phyloP scores from a whole-genome alignment of 2,329 filamentous ascomycete species.

The Talaromyces sp. region DNA sequence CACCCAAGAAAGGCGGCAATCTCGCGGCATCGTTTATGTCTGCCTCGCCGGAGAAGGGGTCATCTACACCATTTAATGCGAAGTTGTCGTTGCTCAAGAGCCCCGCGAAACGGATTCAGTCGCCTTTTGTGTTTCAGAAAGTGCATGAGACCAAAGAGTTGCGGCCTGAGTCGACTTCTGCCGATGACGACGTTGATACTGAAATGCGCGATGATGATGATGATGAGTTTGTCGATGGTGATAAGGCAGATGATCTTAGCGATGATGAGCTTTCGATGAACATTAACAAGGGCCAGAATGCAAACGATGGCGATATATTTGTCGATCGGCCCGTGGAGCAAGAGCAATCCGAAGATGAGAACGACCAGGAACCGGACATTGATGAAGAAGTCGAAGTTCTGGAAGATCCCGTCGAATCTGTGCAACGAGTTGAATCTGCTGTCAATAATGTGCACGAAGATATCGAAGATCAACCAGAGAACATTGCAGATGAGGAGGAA shows the following conservation, averaged over 20 bases:
- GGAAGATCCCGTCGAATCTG: neutral
- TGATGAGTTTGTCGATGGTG: constrained; percentile 7
- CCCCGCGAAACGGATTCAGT: constrained; percentile 42
- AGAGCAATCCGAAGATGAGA: neutral
- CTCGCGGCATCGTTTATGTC: constrained; percentile 34
- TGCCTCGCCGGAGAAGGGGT: constrained; percentile 32
- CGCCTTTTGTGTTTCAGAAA: constrained; percentile 34
- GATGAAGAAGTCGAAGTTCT: neutral
- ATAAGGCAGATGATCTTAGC: constrained; percentile 19
- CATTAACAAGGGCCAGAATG: neutral
- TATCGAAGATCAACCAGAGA: neutral
- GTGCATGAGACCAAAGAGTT: neutral
- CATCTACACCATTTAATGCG: constrained; percentile 34
- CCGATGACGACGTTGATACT: constrained; percentile 14
- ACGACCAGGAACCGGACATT: neutral
- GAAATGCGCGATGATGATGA: constrained; percentile 11
- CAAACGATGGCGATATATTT: constrained; percentile 18
- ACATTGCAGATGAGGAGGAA: neutral
- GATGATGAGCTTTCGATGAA: constrained; percentile 15
- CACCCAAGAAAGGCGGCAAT: constrained; percentile 40
- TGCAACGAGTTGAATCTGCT: neutral
- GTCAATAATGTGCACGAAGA: neutral
- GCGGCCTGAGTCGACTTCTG: neutral
- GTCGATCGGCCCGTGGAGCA: constrained; percentile 3
- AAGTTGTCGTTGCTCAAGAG: constrained; percentile 40